These are phyloP conservation scores for Ophiostoma tasmaniense DNA, from an alignment of 2,329 filamentous ascomycete genomes.

Conservation along the genomic window DNA sequence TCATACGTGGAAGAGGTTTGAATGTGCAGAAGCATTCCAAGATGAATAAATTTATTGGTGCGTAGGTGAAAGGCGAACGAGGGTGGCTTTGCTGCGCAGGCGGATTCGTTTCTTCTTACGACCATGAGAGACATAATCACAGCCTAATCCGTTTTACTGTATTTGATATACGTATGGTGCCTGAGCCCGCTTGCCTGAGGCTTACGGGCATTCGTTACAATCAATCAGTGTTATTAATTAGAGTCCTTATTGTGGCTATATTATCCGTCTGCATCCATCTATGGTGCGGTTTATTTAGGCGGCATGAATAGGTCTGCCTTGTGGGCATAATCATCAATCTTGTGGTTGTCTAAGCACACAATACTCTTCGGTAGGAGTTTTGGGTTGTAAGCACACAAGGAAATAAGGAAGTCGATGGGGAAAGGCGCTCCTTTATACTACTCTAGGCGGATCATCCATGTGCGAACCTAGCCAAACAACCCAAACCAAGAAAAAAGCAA, in stretches of 20 bases:
- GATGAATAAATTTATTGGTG: not conserved
- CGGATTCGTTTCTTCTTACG: not conserved
- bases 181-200: not conserved
- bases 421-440: too few relatives aligned
- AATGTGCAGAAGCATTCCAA: too few relatives aligned
- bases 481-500: too few relatives aligned
- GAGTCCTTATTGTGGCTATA: not conserved
- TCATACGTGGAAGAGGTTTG: too few relatives aligned
- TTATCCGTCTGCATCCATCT: not conserved
- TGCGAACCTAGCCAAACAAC: too few relatives aligned
- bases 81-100: not conserved
- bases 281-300: not conserved
- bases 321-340: not conserved
- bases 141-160: not conserved
- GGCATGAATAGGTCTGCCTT: not conserved
- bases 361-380: not conserved
- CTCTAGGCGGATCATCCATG: too few relatives aligned
- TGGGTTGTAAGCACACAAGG: too few relatives aligned
- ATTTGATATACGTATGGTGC: too few relatives aligned
- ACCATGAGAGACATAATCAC: not conserved
- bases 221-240: not conserved
- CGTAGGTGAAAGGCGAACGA: not conserved
- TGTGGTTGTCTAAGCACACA: not conserved
- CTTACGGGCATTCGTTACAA: not conserved
- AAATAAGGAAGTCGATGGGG: too few relatives aligned